Evolutionary conservation across 352 stramenopile genomes (phyloP), one percentile per base, ranked within the genome.

Genomic region (Globisporangium nunn): DNA sequence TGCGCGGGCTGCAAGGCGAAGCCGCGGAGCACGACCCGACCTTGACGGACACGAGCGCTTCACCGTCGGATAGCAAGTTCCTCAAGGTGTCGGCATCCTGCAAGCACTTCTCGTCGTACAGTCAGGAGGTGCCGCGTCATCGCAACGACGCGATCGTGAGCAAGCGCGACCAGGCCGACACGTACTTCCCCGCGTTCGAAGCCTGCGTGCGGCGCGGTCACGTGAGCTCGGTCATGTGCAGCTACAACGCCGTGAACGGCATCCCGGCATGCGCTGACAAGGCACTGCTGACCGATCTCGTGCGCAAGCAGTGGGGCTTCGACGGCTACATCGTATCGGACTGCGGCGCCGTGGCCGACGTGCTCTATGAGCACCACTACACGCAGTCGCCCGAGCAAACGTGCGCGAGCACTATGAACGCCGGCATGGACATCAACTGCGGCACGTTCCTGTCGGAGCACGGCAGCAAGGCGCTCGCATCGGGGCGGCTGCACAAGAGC

Each of bases 241-340:
- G 79, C 52, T 98, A 98, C 72, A 98, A 98, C 58, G 80, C 85
- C 12, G 75, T 98, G 31, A 98, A 98, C 65, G 90, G 91, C 5
- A 70, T 96, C 18, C 95, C 95, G 1, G 70, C 85, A 14, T 98
- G 95, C 66, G 86, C 91, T 6, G 89, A 97, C 64, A 66, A 70
- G n/a, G 61, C 72, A 5, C 62, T 98, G 1, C 58, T 98, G 33
- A 88, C 81, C 0, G 71, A 75, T 29, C 37, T 88, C 6, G 65
- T 96, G n/a, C 77, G 93, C n/a, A 64, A 71, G 2, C 54, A 75
- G 53, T 98, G 91, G 93, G 71, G 79, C 14, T 96, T 96, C 61
- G 73, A 96, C 54, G 93, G 88, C 29, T 98, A 98, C 75, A 81
- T 98, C 49, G 91, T 90, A 4, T 91, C 82, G 23, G 94, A 98